Evolutionary conservation across 495 filamentous ascomycete species (phyloP), one percentile per base, ranked within the genome.

Genomic region (Filosporella fistucella): DNA sequence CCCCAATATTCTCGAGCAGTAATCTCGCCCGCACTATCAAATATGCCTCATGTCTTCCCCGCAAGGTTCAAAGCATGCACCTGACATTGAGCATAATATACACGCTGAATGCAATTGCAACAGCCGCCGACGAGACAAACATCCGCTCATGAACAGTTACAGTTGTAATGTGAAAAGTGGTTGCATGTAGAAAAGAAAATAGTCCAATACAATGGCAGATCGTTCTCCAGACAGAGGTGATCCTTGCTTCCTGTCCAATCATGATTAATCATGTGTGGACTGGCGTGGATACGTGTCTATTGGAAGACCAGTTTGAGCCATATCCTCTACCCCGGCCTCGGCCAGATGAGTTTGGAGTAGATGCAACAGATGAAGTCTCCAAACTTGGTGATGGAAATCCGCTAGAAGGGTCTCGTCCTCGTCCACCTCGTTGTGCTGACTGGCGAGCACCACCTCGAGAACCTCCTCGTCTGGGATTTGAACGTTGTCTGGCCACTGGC

Each of bases 401-500:
- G 29, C 51, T 50, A 4, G 57, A 54, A 18, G 47, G n/a, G 24
- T 58, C 55, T 52, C 55, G 36, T 13, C 36, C 44, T 51, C 52
- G 39, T 10, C 58, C 52, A 30, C 51, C 55, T 39, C 58, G 30
- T 5, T 42, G 30, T 5, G 63, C 56, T 23, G 45, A 14, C 29
- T 63, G 60, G 24, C 61, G 61, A 6, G 61, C 51, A 9, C 63
- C 58, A 34, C 55, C 58, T 18, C 48, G 58, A 6, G 66, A 54
- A 1, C 68, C 65, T 18, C 54, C 56, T 29, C 71, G 68, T 24
- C 74, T 71, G 2, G 72, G 69, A 42, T 72, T 76, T 60, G 70
- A 76, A 29, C 58, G 62, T 0, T 71, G 62, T 21, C 61, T 30
- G 12, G 63, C 51, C 30, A 64, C 64, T 0, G 68, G 64, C 30